Evolutionary conservation across 345 rosid species (phyloP).

Genomic region (Clarkia xantiana): DNA sequence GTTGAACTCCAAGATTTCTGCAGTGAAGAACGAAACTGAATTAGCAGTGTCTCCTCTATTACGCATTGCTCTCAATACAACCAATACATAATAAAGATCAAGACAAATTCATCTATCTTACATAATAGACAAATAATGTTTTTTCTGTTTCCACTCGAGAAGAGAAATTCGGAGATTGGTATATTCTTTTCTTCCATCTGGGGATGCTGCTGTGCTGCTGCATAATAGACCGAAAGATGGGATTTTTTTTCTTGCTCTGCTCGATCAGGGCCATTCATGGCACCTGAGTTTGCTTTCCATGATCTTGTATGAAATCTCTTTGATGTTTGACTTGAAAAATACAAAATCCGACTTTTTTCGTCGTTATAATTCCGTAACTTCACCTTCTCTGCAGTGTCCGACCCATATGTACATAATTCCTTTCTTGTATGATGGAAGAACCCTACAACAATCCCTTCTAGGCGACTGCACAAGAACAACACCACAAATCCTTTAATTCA

Average conservation of each 20-base stretch:
- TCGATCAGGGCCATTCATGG: not conserved
- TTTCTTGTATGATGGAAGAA: conserved; percentile 40
- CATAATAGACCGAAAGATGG: not conserved
- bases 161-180: no score
- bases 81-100: no score
- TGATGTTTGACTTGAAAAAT: not conserved
- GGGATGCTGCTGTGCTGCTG: not conserved
- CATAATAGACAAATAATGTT: no score
- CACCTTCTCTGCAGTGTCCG: conserved; percentile 49
- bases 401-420: conserved; percentile 52
- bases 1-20: no score
- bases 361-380: conserved; percentile 34
- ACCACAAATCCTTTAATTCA: not conserved
- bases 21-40: no score
- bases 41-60: no score
- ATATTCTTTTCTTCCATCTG: no score
- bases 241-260: not conserved
- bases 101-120: no score
- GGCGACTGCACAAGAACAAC: conserved; percentile 42
- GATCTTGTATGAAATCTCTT: conserved; percentile 1
- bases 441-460: conserved; percentile 73
- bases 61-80: no score
- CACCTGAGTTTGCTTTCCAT: not conserved
- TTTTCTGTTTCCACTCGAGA: no score
- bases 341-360: conserved; percentile 1